A percentile compares a stretch with the other conserved stretches of the same genome.
Evolutionary conservation across 2,329 filamentous ascomycete species (phyloP).

Genomic region (Colletotrichum eleusines): DNA sequence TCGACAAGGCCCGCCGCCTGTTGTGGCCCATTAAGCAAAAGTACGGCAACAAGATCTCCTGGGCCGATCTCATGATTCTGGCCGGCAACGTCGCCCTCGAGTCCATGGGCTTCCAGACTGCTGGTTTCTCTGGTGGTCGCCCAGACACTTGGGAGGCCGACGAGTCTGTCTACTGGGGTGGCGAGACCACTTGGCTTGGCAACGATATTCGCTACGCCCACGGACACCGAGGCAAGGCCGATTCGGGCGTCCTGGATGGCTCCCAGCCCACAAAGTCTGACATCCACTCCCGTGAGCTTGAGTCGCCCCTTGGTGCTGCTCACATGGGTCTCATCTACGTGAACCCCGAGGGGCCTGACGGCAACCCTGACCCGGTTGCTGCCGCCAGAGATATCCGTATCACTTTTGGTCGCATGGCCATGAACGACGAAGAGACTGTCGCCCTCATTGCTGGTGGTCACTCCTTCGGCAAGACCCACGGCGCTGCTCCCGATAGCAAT

Average conservation of each 20-base stretch:
- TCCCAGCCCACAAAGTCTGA: constrained; percentile 56
- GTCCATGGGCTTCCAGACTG: constrained; percentile 79
- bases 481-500: constrained; percentile 71
- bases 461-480: constrained; percentile 84
- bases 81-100: constrained; percentile 83
- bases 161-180: constrained; percentile 82
- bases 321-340: constrained; percentile 87
- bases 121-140: constrained; percentile 80
- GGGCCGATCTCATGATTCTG: constrained; percentile 79
- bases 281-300: constrained; percentile 71
- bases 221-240: constrained; percentile 51
- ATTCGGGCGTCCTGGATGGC: constrained; percentile 49
- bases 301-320: constrained; percentile 75
- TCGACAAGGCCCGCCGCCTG: constrained; percentile 84
- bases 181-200: constrained; percentile 79
- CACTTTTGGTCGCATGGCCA: constrained; percentile 83
- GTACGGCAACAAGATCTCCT: constrained; percentile 86
- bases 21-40: constrained; percentile 85
- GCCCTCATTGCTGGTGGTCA: constrained; percentile 84
- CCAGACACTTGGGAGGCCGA: constrained; percentile 81
- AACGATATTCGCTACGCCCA: constrained; percentile 77
- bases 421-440: constrained; percentile 86
- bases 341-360: constrained; percentile 83
- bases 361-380: constrained; percentile 76
- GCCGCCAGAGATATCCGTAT: constrained; percentile 78